These are phyloP conservation scores for Triangularia verruculosa DNA, from an alignment of 2,329 filamentous ascomycete genomes.

Conservation along the genomic window DNA sequence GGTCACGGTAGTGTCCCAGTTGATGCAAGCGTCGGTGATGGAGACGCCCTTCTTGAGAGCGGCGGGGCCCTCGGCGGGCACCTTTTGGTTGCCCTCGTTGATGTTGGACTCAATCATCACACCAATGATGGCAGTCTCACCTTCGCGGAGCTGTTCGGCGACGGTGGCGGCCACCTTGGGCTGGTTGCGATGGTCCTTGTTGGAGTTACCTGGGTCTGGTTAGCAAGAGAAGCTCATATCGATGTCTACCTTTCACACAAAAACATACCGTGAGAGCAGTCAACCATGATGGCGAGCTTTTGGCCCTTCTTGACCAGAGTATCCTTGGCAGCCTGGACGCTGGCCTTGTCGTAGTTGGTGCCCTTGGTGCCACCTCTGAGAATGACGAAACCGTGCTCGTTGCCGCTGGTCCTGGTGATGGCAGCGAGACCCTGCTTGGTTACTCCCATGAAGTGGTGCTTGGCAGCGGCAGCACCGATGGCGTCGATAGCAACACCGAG, in stretches of 20 bases:
- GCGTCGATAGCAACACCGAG: slow-evolving; percentile 91
- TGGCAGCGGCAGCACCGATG: slow-evolving; percentile 79
- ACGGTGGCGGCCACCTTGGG: slow-evolving; percentile 83
- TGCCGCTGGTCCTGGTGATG: slow-evolving; percentile 88
- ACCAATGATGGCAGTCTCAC: slow-evolving; percentile 85
- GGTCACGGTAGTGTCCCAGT: slow-evolving; percentile 80
- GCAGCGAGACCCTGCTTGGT: slow-evolving; percentile 96
- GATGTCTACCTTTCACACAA: not conserved
- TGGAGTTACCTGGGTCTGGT: slow-evolving; percentile 71
- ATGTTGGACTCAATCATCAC: slow-evolving; percentile 99
- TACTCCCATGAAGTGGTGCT: slow-evolving; percentile 97
- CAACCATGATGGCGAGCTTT: slow-evolving; percentile 90
- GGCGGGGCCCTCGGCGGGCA: slow-evolving; percentile 74
- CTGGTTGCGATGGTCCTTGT: slow-evolving; percentile 97
- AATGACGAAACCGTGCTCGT: slow-evolving; percentile 97
- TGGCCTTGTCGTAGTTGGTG: slow-evolving; percentile 89
- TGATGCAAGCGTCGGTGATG: slow-evolving; percentile 94
- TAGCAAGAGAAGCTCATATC: not conserved
- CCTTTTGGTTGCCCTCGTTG: slow-evolving; percentile 85
- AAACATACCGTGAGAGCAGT: slow-evolving; percentile 85
- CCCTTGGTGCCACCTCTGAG: slow-evolving; percentile 87
- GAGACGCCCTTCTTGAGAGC: slow-evolving; percentile 84
- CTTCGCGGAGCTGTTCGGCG: slow-evolving; percentile 79
- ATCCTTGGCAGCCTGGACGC: slow-evolving; percentile 74
- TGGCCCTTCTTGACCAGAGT: slow-evolving; percentile 78